phyloP scores from a whole-genome alignment of 2,329 filamentous ascomycete genomes.

The Pestalotiopsis sp. region DNA sequence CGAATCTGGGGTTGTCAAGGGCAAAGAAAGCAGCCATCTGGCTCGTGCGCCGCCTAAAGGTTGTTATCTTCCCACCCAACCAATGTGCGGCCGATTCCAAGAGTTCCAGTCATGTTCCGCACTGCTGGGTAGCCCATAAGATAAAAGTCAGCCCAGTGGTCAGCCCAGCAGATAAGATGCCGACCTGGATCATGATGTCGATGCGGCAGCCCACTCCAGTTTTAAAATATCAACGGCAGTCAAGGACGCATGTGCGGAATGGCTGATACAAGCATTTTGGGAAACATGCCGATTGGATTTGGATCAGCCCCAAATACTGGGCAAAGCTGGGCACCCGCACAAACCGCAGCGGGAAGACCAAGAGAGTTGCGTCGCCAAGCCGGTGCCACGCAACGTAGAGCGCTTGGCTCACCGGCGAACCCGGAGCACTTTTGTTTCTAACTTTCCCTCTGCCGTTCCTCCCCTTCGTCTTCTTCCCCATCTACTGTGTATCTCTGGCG shows the following conservation, averaged over 20 bases:
- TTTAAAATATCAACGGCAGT: not conserved
- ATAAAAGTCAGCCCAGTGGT: not conserved
- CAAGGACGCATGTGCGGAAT: not conserved
- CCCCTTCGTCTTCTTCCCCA: too few relatives aligned
- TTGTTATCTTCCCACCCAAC: not conserved
- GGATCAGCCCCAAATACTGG: not conserved
- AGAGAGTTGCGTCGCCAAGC: not conserved
- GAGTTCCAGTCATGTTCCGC: not conserved
- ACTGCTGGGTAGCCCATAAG: not conserved
- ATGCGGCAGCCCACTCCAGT: not conserved
- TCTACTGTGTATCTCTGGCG: too few relatives aligned
- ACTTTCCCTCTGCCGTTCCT: not conserved
- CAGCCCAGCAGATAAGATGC: not conserved
- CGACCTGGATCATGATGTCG: too few relatives aligned
- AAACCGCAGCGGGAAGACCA: not conserved
- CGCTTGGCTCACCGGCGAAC: not conserved
- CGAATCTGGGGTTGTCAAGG: conserved; percentile 7
- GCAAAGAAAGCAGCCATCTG: not conserved
- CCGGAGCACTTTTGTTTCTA: not conserved
- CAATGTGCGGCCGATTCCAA: not conserved
- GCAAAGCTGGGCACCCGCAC: not conserved
- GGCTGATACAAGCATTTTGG: not conserved
- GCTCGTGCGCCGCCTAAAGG: not conserved
- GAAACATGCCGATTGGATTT: not conserved
- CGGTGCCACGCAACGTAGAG: not conserved